Evolutionary conservation across 1,284 basidiomycete species (phyloP).

Genomic region (Albatrellus sp.): DNA sequence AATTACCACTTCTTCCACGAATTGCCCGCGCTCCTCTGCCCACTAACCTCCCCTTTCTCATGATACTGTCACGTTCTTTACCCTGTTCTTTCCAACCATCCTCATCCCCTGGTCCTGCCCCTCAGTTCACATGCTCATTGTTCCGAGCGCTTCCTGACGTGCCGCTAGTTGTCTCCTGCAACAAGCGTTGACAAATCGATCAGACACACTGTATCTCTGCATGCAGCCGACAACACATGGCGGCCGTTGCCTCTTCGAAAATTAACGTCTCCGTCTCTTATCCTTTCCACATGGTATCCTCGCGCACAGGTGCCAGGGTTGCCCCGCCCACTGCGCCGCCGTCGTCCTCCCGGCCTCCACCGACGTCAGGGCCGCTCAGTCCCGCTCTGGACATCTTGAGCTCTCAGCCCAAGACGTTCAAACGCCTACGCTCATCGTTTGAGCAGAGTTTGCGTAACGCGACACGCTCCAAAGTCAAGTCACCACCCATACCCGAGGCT

Average conservation of each 20-base stretch:
- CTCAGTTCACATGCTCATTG: too few relatives aligned
- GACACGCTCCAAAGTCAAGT: constrained; percentile 38
- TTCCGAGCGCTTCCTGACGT: too few relatives aligned
- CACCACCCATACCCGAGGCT: constrained; percentile 23
- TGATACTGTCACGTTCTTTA: too few relatives aligned
- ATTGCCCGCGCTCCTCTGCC: too few relatives aligned
- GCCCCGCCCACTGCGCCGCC: constrained; percentile 22
- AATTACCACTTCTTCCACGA: too few relatives aligned
- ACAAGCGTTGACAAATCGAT: not conserved
- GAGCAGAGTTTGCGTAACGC: constrained; percentile 54
- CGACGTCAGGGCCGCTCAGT: not conserved
- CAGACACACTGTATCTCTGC: not conserved
- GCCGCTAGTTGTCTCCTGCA: too few relatives aligned
- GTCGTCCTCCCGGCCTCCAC: constrained; percentile 6
- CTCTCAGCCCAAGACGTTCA: constrained; percentile 40
- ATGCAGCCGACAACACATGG: constrained; percentile 27
- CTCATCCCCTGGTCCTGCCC: too few relatives aligned
- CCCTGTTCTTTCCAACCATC: too few relatives aligned
- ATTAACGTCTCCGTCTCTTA: constrained; percentile 28
- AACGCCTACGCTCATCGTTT: constrained; percentile 50
- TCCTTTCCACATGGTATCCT: constrained; percentile 35
- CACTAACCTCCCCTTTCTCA: too few relatives aligned
- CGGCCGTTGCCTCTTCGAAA: constrained; percentile 28
- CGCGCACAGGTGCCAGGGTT: constrained; percentile 29
- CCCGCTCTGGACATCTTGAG: constrained; percentile 16